Conservation (phyloP, 2,329 filamentous ascomycete genomes). For the Phaeosphaeriaceae sp. region DNA sequence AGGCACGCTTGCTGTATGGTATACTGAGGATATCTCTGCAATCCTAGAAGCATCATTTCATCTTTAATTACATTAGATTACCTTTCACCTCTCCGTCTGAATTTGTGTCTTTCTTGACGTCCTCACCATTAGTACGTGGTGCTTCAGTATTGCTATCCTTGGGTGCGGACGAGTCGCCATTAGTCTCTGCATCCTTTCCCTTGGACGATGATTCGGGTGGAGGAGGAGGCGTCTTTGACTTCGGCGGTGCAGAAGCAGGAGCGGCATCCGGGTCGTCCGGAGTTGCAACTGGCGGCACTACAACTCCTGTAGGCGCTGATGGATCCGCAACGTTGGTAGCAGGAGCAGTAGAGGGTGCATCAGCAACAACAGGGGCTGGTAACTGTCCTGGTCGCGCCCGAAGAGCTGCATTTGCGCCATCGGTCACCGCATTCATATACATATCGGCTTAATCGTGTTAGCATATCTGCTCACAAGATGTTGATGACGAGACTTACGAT, state of each 20-base stretch:
- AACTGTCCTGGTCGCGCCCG: constrained; percentile 10
- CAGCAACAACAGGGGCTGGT: not conserved
- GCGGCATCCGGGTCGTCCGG: constrained; percentile 22
- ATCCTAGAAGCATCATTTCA: not conserved
- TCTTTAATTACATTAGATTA: not conserved
- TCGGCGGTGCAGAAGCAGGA: constrained; percentile 24
- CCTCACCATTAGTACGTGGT: not conserved
- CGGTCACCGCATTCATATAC: constrained; percentile 13
- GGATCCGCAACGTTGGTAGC: constrained; percentile 8
- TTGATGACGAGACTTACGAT: constrained; percentile 17
- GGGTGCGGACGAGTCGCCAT: not conserved
- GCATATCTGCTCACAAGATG: not conserved
- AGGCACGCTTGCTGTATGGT: too few relatives aligned
- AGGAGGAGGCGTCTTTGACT: constrained; percentile 12
- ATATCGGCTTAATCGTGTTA: constrained; percentile 9
- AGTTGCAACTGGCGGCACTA: constrained; percentile 14
- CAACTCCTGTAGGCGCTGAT: constrained; percentile 13
- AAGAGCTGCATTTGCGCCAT: constrained; percentile 12
- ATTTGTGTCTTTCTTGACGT: not conserved
- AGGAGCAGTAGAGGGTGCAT: constrained; percentile 4
- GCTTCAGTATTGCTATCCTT: not conserved
- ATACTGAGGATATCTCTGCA: not conserved
- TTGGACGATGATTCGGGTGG: not conserved
- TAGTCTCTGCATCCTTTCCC: not conserved
- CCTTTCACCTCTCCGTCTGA: not conserved